Conservation (phyloP, 257 asterid genomes). For the Fraxinus anomala region DNA sequence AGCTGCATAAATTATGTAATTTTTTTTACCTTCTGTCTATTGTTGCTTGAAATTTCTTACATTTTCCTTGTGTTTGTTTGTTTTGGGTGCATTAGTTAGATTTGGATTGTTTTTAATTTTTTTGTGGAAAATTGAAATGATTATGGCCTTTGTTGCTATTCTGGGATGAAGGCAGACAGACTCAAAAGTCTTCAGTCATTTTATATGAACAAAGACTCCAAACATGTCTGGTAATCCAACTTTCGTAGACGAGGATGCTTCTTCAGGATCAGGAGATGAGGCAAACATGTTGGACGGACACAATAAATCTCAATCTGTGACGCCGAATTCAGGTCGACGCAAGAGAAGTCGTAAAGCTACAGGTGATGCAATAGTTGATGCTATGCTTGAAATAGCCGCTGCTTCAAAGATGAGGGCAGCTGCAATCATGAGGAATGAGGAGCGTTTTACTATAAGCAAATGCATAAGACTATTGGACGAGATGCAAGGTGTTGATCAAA, state of each 20-base stretch:
- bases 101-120: constrained; percentile 10
- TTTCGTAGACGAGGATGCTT: constrained; percentile 71
- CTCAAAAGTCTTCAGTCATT: constrained; percentile 34
- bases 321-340: constrained; percentile 63
- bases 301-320: constrained; percentile 53
- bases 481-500: constrained; percentile 78
- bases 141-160: constrained; percentile 31
- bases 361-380: constrained; percentile 89
- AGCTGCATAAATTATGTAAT: neutral
- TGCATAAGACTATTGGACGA: constrained; percentile 83
- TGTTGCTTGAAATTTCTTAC: constrained; percentile 2
- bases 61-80: constrained; percentile 13
- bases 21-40: neutral
- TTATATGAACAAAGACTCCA: constrained; percentile 44
- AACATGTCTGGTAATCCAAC: constrained; percentile 75
- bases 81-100: constrained; percentile 26
- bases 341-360: constrained; percentile 90
- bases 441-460: constrained; percentile 77
- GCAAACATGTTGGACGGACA: constrained; percentile 69
- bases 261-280: constrained; percentile 90
- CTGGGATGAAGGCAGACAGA: constrained; percentile 35
- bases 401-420: constrained; percentile 96
- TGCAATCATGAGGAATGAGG: constrained; percentile 76
- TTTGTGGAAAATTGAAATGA: constrained; percentile 21
- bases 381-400: constrained; percentile 92